Base-by-base conservation (phyloP, 805 yeast species). In the Lipomyces kockii region DNA sequence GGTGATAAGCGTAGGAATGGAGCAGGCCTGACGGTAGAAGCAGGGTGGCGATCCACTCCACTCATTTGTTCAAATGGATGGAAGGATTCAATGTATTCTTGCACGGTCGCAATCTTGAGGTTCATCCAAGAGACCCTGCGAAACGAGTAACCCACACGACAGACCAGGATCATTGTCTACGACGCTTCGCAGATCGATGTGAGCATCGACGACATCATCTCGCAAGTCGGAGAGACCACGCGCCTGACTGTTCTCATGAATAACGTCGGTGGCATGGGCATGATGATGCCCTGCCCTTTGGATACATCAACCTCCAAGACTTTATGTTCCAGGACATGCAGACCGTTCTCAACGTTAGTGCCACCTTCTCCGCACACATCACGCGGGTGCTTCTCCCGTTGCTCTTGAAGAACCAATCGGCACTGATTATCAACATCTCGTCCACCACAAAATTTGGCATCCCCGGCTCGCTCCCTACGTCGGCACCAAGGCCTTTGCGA, bases 331-430 rank as follows among this genome's bases (percentile, higher is more conserved):
- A 43, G 20, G 49, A 43, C n/a, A 43, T 43, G 49, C 49, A 43
- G 49, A 43, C 22, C 49, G 20, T 43, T 22, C n/a, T 43, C 49
- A 43, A 7, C 9, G 49, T 43, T 22, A 43, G n/a, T 43, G 49
- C 49, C 49, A 43, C 49, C 49, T 43, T 43, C 49, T 43, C 49
- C 49, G 49, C 49, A 43, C 49, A 43, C 22, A 43, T 43, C 49
- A 43, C 49, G 22, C 49, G 49, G 49, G 49, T 43, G 1, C 20
- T 43, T 14, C 49, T 43, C 49, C 49, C 49, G 22, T 43, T 43
- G 49, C 49, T 43, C 9, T 43, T 43, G 20, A 43, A 43, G 22
- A 43, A 43, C 1, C 20, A 43, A 43, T 22, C 49, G 22, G 20
- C 2, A 22, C 49, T 43, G 49, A 43, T 43, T 43, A 43, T 43